Percentiles rank a stretch among this genome's conserved stretches.
phyloP scores from a whole-genome alignment of 805 yeast genomes.

The Candida qinlingensis region DNA sequence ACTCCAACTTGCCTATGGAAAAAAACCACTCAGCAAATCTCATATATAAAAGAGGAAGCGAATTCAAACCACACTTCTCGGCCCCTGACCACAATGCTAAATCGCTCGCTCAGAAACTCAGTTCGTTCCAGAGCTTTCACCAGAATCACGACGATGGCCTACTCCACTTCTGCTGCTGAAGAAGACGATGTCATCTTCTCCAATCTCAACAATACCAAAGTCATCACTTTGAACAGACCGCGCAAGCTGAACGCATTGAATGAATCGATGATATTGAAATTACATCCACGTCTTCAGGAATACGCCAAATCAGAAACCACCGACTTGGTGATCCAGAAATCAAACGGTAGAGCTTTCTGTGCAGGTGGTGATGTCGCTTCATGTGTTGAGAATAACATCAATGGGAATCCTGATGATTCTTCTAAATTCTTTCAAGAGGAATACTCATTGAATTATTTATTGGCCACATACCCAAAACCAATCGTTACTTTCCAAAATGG shows the following conservation, averaged over 20 bases:
- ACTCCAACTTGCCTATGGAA: background rate
- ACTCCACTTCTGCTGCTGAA: conserved; percentile 1
- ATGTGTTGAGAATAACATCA: conserved; percentile 57
- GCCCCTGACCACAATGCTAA: background rate
- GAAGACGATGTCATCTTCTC: conserved; percentile 57
- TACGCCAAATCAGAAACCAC: conserved; percentile 65
- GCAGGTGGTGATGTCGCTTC: conserved; percentile 96
- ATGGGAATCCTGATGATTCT: conserved; percentile 42
- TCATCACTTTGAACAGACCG: conserved; percentile 74
- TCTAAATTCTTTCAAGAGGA: conserved; percentile 70
- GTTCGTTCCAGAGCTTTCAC: background rate
- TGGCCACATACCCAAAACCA: conserved; percentile 85
- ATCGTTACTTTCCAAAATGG: conserved; percentile 85
- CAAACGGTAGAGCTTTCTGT: conserved; percentile 63
- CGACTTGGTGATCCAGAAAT: conserved; percentile 62
- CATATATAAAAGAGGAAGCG: no score
- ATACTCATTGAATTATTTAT: conserved; percentile 71
- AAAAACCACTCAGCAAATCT: no score
- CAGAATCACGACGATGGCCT: background rate
- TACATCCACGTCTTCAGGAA: conserved; percentile 70
- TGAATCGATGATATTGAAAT: conserved; percentile 64
- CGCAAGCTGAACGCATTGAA: conserved; percentile 81
- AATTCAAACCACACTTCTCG: no score
- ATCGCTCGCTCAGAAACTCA: background rate
- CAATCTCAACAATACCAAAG: conserved; percentile 59